Percentiles rank a stretch among this genome's conserved stretches.
Conservation (phyloP, 2,329 filamentous ascomycete genomes). For the Fonsecaea pedrosoi region DNA sequence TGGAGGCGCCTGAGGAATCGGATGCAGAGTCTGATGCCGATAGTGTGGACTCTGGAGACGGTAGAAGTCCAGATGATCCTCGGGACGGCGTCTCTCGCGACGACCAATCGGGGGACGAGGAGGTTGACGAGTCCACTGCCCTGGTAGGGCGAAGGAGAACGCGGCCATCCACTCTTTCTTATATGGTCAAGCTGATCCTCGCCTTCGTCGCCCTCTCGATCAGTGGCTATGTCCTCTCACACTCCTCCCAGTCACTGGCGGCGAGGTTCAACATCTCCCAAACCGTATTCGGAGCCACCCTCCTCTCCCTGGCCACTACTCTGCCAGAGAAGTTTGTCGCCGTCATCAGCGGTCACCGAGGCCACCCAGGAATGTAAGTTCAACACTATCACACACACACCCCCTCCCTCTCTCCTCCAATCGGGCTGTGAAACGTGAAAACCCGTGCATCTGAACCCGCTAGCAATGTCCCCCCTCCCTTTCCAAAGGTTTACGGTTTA, state of each 20-base stretch:
- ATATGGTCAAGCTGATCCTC: constrained; percentile 53
- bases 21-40: constrained; percentile 45
- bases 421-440: not conserved
- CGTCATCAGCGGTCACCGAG: constrained; percentile 55
- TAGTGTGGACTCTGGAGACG: not conserved
- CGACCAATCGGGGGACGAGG: not conserved
- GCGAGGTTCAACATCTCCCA: constrained; percentile 53
- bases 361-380: constrained; percentile 53
- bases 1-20: constrained; percentile 52
- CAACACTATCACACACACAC: not conserved
- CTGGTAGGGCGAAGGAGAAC: constrained; percentile 23
- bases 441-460: not conserved
- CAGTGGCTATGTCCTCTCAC: constrained; percentile 58
- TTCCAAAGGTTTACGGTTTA: not conserved
- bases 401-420: too few species aligned
- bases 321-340: constrained; percentile 62
- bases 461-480: not conserved
- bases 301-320: constrained; percentile 61
- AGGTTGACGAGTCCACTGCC: constrained; percentile 7
- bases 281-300: constrained; percentile 55
- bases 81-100: not conserved
- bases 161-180: constrained; percentile 46
- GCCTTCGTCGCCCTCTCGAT: constrained; percentile 55
- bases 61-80: not conserved
- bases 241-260: constrained; percentile 52